Base-by-base conservation (phyloP, 345 rosid genomes). In the Populus ilicifolia region DNA sequence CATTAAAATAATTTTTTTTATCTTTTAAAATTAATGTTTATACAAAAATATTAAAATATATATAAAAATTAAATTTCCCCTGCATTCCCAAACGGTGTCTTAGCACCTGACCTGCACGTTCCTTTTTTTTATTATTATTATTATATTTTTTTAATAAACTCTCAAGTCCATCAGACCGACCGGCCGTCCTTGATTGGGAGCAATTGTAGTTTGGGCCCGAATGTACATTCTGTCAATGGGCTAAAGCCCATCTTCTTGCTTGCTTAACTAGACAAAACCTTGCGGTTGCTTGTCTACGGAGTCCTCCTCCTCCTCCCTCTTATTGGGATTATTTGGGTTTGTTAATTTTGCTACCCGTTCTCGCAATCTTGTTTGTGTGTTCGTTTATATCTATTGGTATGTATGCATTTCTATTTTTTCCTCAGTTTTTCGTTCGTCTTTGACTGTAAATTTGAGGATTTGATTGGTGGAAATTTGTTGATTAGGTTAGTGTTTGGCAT, bases 401-500 rank as follows among this genome's bases (percentile, higher is more conserved):
- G 14, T 69, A 8, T 56, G 54, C n/a, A 0, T 36, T 56, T 52
- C 8, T 0, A 25, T 12, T 59, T 18, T 5, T 69, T 68, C 48
- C 13, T 33, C 10, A 12, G 4, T 61, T 62, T 13, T 12, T 69
- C 46, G 46, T 43, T 29, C n/a, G 56, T 72, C 5, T 1, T 13
- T 54, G 10, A 27, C n/a, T 20, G 10, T 29, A 41, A 10, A 29
- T 46, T 30, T 67, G 17, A 11, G 50, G 21, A 38, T n/a, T n/a
- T 36, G 52, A 73, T 61, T 72, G 23, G 20, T 12, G 16, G 41
- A 13, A 18, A 48, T 59, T 73, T 65, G 70, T 25, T 44, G 38
- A 25, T 70, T 78, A 93, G 99, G 99, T 48, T 95, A 97, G 99
- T 72, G 77, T 75, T 75, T 93, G 85, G 97, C 98, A 25, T 95